Evolutionary conservation across 352 stramenopile species (phyloP).

Genomic region (Phytophthora fragariae): DNA sequence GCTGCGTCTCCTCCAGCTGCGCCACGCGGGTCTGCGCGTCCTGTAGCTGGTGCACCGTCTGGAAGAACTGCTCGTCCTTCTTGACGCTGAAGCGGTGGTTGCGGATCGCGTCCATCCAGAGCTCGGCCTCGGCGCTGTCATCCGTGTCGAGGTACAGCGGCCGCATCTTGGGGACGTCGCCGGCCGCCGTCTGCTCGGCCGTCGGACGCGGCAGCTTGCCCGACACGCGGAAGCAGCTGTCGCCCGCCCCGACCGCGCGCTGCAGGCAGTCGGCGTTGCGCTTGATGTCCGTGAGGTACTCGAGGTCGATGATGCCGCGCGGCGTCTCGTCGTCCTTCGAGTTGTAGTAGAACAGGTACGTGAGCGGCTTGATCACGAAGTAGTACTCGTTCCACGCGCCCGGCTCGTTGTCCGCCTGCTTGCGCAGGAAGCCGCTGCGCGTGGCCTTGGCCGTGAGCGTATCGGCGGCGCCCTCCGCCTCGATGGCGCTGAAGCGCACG

Average conservation of each 20-base stretch:
- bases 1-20: slow-evolving; percentile 41
- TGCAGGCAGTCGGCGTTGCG: slow-evolving; percentile 82
- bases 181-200: slow-evolving; percentile 45
- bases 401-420: slow-evolving; percentile 83
- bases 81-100: slow-evolving; percentile 72
- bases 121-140: slow-evolving; percentile 48
- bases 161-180: slow-evolving; percentile 58
- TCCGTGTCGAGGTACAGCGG: slow-evolving; percentile 78
- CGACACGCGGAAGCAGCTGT: slow-evolving; percentile 77
- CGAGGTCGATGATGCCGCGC: slow-evolving; percentile 79
- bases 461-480: slow-evolving; percentile 52
- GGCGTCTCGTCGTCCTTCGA: slow-evolving; percentile 64
- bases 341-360: slow-evolving; percentile 90
- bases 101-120: slow-evolving; percentile 79
- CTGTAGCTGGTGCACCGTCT: slow-evolving; percentile 44
- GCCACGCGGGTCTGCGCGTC: slow-evolving; percentile 45
- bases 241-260: slow-evolving; percentile 65
- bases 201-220: slow-evolving; percentile 57
- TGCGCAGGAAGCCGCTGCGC: slow-evolving; percentile 69
- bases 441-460: slow-evolving; percentile 56
- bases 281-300: slow-evolving; percentile 81
- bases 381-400: slow-evolving; percentile 85
- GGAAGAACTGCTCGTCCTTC: slow-evolving; percentile 50
- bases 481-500: slow-evolving; percentile 62
- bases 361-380: slow-evolving; percentile 78